Conservation (phyloP, 2,329 filamentous ascomycete species). For the Phaeophleospora eucalypticola region DNA sequence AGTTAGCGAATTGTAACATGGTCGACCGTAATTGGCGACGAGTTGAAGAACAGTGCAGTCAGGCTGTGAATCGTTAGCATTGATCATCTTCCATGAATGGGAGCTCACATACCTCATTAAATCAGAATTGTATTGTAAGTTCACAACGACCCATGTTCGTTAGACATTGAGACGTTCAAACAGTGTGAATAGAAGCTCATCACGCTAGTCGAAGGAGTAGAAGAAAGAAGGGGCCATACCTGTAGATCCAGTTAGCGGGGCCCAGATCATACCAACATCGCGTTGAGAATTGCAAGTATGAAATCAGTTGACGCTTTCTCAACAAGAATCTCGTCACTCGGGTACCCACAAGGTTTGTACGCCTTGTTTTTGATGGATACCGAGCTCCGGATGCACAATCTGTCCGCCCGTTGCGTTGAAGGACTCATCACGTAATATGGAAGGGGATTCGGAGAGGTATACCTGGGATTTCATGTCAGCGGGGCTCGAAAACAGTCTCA, state of each 20-base stretch:
- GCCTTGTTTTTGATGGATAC: slow-evolving; percentile 53
- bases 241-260: slow-evolving; percentile 18
- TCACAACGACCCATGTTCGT: slow-evolving; percentile 51
- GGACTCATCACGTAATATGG: slow-evolving; percentile 52
- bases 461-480: slow-evolving; percentile 28
- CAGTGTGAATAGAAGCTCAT: slow-evolving; percentile 73
- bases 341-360: slow-evolving; percentile 62
- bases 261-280: neutral
- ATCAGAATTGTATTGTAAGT: slow-evolving; percentile 64
- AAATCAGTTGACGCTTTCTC: slow-evolving; percentile 65
- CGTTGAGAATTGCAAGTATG: slow-evolving; percentile 3
- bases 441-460: slow-evolving; percentile 19
- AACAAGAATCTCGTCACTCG: slow-evolving; percentile 57
- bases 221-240: slow-evolving; percentile 15
- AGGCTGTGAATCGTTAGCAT: slow-evolving; percentile 10
- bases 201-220: slow-evolving; percentile 43
- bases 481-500: slow-evolving; percentile 25
- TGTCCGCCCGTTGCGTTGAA: slow-evolving; percentile 69
- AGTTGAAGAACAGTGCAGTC: slow-evolving; percentile 6
- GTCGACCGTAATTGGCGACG: neutral
- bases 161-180: slow-evolving; percentile 56
- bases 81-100: neutral
- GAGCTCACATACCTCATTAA: slow-evolving; percentile 11
- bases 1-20: neutral
- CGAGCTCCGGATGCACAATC: slow-evolving; percentile 50